These are phyloP conservation scores for Gaertneriomyces sp. DNA, from an alignment of 192 early-diverging fungal species.

Conservation along the genomic window DNA sequence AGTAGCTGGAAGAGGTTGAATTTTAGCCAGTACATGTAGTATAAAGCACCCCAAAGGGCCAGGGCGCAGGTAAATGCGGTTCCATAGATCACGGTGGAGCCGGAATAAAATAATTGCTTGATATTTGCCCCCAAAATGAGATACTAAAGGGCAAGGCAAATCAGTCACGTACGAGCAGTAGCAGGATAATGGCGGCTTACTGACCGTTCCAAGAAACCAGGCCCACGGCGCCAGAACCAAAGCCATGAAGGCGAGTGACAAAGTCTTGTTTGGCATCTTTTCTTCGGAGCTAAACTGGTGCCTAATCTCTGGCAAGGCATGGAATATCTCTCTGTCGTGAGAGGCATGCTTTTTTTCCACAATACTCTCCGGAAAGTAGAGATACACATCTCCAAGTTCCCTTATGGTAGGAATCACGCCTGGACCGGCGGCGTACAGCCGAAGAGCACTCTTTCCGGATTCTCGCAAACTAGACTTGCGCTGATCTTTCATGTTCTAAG, in stretches of 20 bases:
- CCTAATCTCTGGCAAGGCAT: slow-evolving; percentile 28
- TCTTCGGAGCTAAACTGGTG: slow-evolving; percentile 35
- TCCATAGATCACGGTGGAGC: slow-evolving; percentile 32
- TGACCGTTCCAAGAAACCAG: slow-evolving; percentile 37
- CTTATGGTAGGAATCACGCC: neutral
- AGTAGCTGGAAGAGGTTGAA: slow-evolving; percentile 50
- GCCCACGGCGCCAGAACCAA: slow-evolving; percentile 40
- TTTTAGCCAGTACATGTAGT: slow-evolving; percentile 40
- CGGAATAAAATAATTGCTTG: slow-evolving; percentile 24
- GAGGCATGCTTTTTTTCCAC: neutral
- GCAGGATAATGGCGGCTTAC: slow-evolving; percentile 9
- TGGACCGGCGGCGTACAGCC: slow-evolving; percentile 11
- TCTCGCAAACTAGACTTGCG: neutral
- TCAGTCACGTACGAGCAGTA: slow-evolving; percentile 1
- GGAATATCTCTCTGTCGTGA: slow-evolving; percentile 17
- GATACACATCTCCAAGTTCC: slow-evolving; percentile 20
- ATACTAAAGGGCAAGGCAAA: slow-evolving; percentile 22
- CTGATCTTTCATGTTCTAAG: slow-evolving; percentile 25
- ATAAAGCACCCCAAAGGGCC: slow-evolving; percentile 26
- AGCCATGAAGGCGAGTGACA: slow-evolving; percentile 34
- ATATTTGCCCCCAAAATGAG: slow-evolving; percentile 37
- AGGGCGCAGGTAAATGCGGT: slow-evolving; percentile 32
- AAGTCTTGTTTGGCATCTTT: slow-evolving; percentile 27
- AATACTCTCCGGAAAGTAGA: slow-evolving; percentile 14
- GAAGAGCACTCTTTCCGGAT: slow-evolving; percentile 22